Evolutionary conservation across 2,329 filamentous ascomycete genomes (phyloP).

Genomic region (Penicillium olsonii): DNA sequence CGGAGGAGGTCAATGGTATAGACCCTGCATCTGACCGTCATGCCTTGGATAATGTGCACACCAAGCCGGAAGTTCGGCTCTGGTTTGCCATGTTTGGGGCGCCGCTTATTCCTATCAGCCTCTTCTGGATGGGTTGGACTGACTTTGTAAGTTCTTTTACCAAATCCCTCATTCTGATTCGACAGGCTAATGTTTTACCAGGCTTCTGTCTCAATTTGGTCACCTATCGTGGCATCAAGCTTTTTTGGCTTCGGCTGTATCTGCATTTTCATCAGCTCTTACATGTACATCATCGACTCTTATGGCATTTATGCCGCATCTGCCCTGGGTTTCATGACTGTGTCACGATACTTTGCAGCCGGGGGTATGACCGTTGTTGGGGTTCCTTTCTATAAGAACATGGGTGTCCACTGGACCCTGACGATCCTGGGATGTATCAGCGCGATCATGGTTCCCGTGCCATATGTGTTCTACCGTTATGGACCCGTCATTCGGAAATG

Average conservation of each 20-base stretch:
- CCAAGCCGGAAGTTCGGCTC: slow-evolving; percentile 55
- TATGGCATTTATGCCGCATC: slow-evolving; percentile 57
- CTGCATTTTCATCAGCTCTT: slow-evolving; percentile 53
- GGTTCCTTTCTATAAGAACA: slow-evolving; percentile 43
- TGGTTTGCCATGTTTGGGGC: slow-evolving; percentile 57
- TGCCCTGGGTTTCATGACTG: slow-evolving; percentile 48
- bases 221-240: slow-evolving; percentile 52
- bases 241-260: slow-evolving; percentile 56
- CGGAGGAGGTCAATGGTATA: slow-evolving; percentile 13
- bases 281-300: slow-evolving; percentile 61
- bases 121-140: slow-evolving; percentile 65
- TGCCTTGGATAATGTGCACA: slow-evolving; percentile 20
- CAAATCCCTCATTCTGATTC: neutral
- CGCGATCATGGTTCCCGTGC: slow-evolving; percentile 45
- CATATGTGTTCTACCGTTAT: slow-evolving; percentile 36
- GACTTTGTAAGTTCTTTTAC: slow-evolving; percentile 20
- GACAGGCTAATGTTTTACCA: slow-evolving; percentile 25
- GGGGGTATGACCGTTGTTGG: slow-evolving; percentile 42
- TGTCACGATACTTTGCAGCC: slow-evolving; percentile 44
- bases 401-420: slow-evolving; percentile 47
- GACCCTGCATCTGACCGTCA: slow-evolving; percentile 10
- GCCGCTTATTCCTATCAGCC: slow-evolving; percentile 52
- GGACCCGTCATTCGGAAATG: slow-evolving; percentile 22
- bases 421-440: slow-evolving; percentile 45
- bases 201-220: slow-evolving; percentile 52